phyloP scores from a whole-genome alignment of 352 stramenopile genomes.

The Phytophthora parvispora region DNA sequence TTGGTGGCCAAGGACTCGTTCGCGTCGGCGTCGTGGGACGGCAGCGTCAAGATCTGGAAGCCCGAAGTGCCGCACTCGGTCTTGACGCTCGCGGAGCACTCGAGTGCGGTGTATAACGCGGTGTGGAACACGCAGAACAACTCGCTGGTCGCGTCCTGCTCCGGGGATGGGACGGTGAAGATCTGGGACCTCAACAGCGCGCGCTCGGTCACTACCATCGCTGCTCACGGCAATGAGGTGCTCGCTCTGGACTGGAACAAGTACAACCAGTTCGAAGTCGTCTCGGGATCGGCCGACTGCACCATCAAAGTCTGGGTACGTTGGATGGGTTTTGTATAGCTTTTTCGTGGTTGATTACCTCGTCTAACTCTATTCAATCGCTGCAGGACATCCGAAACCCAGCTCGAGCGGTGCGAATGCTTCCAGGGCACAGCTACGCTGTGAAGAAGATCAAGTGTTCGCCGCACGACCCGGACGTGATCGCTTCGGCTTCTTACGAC shows the following conservation, averaged over 20 bases:
- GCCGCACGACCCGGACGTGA: conserved; percentile 81
- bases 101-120: conserved; percentile 83
- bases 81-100: conserved; percentile 83
- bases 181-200: conserved; percentile 83
- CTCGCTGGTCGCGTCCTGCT: conserved; percentile 79
- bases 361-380: neutral
- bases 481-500: conserved; percentile 92
- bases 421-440: conserved; percentile 87
- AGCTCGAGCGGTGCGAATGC: conserved; percentile 65
- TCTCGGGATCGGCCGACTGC: conserved; percentile 87
- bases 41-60: conserved; percentile 90
- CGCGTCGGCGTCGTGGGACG: conserved; percentile 89
- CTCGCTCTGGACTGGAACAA: conserved; percentile 94
- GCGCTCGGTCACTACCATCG: conserved; percentile 66
- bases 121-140: conserved; percentile 89
- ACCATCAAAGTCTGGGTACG: conserved; percentile 89
- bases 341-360: neutral
- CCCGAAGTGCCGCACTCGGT: conserved; percentile 79
- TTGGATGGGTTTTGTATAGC: conserved; percentile 59
- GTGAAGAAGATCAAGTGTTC: conserved; percentile 90
- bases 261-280: conserved; percentile 92
- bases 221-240: conserved; percentile 85
- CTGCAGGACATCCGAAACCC: conserved; percentile 85
- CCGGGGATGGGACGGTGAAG: conserved; percentile 78
- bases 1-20: conserved; percentile 91